Base-by-base conservation (phyloP, 2,329 filamentous ascomycete genomes). In the Dactylonectria macrodidyma region DNA sequence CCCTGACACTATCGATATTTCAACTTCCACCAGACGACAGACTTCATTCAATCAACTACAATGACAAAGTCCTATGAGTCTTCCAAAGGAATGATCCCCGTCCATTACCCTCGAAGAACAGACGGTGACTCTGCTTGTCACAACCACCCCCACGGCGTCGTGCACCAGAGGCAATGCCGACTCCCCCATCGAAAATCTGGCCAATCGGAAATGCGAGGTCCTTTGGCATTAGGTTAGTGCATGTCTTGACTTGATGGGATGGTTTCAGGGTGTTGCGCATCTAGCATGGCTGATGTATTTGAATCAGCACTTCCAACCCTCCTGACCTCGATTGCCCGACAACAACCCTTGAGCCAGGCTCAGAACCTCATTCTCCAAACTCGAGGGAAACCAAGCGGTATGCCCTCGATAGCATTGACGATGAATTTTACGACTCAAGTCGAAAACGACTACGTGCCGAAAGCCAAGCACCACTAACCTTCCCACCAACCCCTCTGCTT, bases 121-220 rank as follows among this genome's bases (percentile, higher is more conserved):
- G 26, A 33, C 34, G 9, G 10, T n/a, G 33, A 36, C 34, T 11
- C 22, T 36, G 10, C n/a, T 16, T 5, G 10, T 11, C 33, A 16
- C 58, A 61, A 51, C 60, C 60, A 51, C 60, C 60, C 60, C 60
- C 60, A 63, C 60, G 57, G 33, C 59, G 19, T 59, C 56, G 12
- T 55, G 3, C 30, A 30, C 48, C 26, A 44, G 16, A 22, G 36
- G 38, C 33, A 33, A 65, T 59, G 62, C 30, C 33, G 56, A 52
- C 33, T 55, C 56, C 62, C 59, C 62, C 46, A 22, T 50, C 47
- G n/a, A 38, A 46, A 44, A 38, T 46, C 59, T 56, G 19, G 30
- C 22, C 34, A 30, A 34, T 56, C 41, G 56, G 41, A 14, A 41
- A 19, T 22, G 38, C 41, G 19, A 38, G 56, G 62, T 19, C 48